Conservation (phyloP, 1,139 yeast genomes). For the Candida sp. region DNA sequence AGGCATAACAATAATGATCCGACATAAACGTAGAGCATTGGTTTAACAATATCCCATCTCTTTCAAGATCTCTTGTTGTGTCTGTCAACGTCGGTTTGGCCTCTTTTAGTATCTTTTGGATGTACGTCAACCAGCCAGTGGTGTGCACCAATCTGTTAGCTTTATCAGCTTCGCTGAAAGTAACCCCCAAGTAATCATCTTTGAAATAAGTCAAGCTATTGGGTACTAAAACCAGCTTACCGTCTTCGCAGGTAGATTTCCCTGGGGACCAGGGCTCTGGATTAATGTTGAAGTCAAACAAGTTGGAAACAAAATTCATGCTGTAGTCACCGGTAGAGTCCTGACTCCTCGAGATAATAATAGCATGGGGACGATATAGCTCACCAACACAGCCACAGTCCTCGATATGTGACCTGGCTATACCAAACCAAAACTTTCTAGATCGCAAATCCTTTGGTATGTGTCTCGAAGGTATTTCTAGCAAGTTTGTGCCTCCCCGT, state of each 20-base stretch:
- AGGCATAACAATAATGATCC: constrained; percentile 15
- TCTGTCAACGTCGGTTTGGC: not conserved
- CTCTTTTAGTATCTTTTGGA: constrained; percentile 13
- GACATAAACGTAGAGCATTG: constrained; percentile 18
- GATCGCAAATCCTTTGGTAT: constrained; percentile 14
- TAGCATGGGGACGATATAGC: constrained; percentile 23
- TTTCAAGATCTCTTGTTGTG: not conserved
- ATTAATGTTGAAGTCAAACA: constrained; percentile 22
- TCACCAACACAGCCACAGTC: constrained; percentile 39
- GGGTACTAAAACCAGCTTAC: constrained; percentile 24
- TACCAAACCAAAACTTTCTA: constrained; percentile 36
- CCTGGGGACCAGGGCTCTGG: constrained; percentile 20
- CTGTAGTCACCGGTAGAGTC: constrained; percentile 11
- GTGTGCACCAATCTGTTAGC: constrained; percentile 20
- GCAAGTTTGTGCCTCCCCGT: constrained; percentile 23
- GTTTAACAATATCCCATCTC: constrained; percentile 15
- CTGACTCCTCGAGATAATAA: constrained; percentile 18
- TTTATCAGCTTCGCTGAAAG: constrained; percentile 24
- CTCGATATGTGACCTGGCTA: constrained; percentile 38
- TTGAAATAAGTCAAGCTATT: constrained; percentile 24
- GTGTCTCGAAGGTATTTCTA: constrained; percentile 11
- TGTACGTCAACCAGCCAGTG: constrained; percentile 20
- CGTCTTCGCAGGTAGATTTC: constrained; percentile 19
- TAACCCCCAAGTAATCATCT: constrained; percentile 22
- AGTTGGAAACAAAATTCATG: constrained; percentile 21